A percentile compares a stretch with the other conserved stretches of the same genome.
Conservation (phyloP, 176 grass and related monocot species). For the Cocos nucifera region DNA sequence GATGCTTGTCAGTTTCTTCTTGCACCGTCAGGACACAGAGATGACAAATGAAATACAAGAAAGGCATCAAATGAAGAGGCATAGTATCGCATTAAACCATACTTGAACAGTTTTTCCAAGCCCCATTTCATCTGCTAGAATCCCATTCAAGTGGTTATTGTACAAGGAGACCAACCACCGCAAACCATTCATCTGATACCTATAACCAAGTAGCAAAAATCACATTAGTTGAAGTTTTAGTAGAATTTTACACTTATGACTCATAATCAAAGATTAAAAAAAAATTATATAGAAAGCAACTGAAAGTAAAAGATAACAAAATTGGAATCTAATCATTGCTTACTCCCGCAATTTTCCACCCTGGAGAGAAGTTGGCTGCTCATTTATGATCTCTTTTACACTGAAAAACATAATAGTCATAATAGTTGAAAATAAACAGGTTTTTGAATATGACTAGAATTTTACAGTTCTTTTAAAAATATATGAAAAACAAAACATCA, state of each 20-base stretch:
- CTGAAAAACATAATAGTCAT: conserved; percentile 31
- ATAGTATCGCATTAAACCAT: conserved; percentile 29
- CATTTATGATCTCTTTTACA: conserved; percentile 86
- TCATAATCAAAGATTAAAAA: conserved; percentile 4
- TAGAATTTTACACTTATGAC: too few species aligned
- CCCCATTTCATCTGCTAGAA: conserved; percentile 99
- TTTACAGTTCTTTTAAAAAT: too few species aligned
- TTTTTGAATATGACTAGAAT: too few species aligned
- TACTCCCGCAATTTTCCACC: conserved; percentile 93
- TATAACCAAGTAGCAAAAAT: conserved; percentile 27
- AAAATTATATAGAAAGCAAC: not conserved
- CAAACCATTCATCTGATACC: conserved; percentile 97
- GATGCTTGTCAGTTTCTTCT: not conserved
- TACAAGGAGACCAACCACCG: conserved; percentile 96
- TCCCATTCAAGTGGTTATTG: conserved; percentile 96
- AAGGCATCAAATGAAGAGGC: conserved; percentile 14
- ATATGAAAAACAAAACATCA: too few species aligned
- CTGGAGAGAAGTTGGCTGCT: conserved; percentile 78
- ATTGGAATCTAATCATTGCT: conserved; percentile 23
- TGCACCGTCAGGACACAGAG: too few species aligned
- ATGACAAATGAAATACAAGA: too few species aligned
- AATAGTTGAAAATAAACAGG: too few species aligned
- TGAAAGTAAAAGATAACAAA: conserved; percentile 4
- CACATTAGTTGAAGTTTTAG: not conserved
- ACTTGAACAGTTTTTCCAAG: conserved; percentile 99